These are phyloP conservation scores for Saturnispora ahearnii DNA, from an alignment of 805 yeast genomes.

Conservation along the genomic window DNA sequence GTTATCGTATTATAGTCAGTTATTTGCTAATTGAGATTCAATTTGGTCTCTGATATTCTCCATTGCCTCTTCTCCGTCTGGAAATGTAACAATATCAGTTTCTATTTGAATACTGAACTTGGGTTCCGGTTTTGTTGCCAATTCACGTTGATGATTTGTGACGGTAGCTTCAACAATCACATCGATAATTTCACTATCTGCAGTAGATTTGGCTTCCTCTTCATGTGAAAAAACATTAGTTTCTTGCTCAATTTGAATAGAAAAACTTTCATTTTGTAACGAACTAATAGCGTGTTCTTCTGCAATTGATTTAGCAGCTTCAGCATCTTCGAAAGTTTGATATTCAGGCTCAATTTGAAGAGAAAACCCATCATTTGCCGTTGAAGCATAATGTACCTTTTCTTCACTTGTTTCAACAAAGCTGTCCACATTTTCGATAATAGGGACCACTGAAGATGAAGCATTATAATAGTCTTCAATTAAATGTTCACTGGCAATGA, in stretches of 20 bases:
- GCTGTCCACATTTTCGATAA: too few species aligned
- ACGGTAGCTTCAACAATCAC: background rate
- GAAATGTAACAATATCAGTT: background rate
- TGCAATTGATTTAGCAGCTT: background rate
- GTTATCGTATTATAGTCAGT: background rate
- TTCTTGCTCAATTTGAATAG: constrained; percentile 8
- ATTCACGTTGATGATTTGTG: background rate
- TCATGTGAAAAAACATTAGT: background rate
- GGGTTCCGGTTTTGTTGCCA: background rate
- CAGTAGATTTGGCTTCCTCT: background rate
- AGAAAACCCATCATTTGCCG: background rate
- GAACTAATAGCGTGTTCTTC: background rate
- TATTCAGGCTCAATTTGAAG: background rate
- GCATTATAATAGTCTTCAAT: too few species aligned
- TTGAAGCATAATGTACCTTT: too few species aligned
- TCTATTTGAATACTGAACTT: constrained; percentile 5
- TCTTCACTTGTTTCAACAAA: too few species aligned
- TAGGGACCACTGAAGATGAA: too few species aligned
- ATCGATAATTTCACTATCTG: background rate
- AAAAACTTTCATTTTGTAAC: background rate
- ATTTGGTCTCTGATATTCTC: background rate
- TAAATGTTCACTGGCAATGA: too few species aligned
- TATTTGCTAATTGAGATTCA: background rate
- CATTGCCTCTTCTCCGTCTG: constrained; percentile 1
- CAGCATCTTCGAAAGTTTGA: background rate